Evolutionary conservation across 164 flowering plant genomes (phyloP).

Genomic region (Vitis cinerea): DNA sequence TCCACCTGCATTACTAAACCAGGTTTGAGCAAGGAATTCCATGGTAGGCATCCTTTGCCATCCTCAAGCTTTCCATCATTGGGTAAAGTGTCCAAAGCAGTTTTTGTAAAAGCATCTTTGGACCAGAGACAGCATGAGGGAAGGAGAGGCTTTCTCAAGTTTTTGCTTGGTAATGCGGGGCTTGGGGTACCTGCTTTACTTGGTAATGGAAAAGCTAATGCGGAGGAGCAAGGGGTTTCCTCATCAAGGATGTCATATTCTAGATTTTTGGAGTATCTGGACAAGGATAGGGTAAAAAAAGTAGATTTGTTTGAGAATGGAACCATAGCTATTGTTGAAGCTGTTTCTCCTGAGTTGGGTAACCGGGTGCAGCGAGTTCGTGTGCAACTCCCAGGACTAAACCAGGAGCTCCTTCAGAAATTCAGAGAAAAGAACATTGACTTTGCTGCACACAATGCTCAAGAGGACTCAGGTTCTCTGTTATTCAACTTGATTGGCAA

Average conservation of each 20-base stretch:
- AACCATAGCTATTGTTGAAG: constrained; percentile 94
- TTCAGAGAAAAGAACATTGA: constrained; percentile 92
- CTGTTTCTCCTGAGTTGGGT: constrained; percentile 84
- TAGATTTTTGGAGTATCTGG: constrained; percentile 85
- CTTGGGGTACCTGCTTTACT: constrained; percentile 53
- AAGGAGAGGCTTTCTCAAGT: constrained; percentile 75
- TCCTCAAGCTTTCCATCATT: constrained; percentile 37
- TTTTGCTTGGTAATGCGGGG: constrained; percentile 77
- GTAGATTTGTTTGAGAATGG: constrained; percentile 96
- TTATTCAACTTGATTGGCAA: constrained; percentile 79
- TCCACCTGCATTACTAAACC: constrained; percentile 37
- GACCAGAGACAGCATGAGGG: constrained; percentile 55
- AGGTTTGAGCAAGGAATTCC: constrained; percentile 40
- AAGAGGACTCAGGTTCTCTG: constrained; percentile 82
- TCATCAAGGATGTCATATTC: constrained; percentile 96
- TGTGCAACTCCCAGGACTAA: constrained; percentile 90
- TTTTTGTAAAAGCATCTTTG: constrained; percentile 52
- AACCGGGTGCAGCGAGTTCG: constrained; percentile 87
- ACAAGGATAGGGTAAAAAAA: constrained; percentile 73
- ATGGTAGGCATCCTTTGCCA: constrained; percentile 38
- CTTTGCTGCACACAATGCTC: constrained; percentile 92
- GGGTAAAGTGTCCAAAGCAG: constrained; percentile 36
- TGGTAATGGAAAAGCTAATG: constrained; percentile 62
- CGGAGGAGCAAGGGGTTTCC: constrained; percentile 95
- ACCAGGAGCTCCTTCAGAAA: constrained; percentile 89